Conservation (phyloP, 2,329 filamentous ascomycete genomes). For the Volutella citrinella region DNA sequence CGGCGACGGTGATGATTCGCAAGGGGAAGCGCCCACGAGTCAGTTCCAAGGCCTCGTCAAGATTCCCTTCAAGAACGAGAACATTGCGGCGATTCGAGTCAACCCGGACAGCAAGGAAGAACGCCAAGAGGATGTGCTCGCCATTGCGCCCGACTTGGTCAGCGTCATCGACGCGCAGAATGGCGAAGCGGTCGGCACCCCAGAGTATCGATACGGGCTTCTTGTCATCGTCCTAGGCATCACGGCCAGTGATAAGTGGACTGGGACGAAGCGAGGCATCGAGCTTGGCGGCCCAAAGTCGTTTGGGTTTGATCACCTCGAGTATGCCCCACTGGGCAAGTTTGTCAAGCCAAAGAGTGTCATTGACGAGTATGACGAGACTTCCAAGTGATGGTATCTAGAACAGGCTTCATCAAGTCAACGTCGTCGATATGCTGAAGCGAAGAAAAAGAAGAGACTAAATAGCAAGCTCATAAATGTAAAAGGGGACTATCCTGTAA, state of each 20-base stretch:
- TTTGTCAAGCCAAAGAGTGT: constrained; percentile 50
- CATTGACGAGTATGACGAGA: constrained; percentile 45
- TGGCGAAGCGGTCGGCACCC: constrained; percentile 54
- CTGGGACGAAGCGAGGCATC: constrained; percentile 42
- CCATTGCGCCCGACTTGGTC: constrained; percentile 56
- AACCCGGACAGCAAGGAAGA: constrained; percentile 33
- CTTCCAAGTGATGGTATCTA: too few species aligned
- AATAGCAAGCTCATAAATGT: too few species aligned
- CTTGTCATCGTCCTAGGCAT: constrained; percentile 48
- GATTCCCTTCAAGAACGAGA: constrained; percentile 73
- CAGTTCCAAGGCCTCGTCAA: constrained; percentile 49
- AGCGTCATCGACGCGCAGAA: constrained; percentile 54
- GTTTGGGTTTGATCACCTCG: constrained; percentile 46
- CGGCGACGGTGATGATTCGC: constrained; percentile 21
- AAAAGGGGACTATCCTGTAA: too few species aligned
- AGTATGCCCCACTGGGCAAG: constrained; percentile 45
- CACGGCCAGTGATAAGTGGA: constrained; percentile 43
- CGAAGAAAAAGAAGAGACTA: too few species aligned
- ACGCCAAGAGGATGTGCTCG: constrained; percentile 41
- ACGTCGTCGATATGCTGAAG: too few species aligned
- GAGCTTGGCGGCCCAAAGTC: constrained; percentile 47
- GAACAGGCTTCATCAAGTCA: too few species aligned
- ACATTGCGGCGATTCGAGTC: constrained; percentile 55
- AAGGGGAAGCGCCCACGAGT: not conserved
- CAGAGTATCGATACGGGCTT: constrained; percentile 54